Percentiles rank a stretch among this genome's conserved stretches.
These are phyloP conservation scores for Oenanthe javanica DNA, from an alignment of 140 eudicot species.

Conservation along the genomic window DNA sequence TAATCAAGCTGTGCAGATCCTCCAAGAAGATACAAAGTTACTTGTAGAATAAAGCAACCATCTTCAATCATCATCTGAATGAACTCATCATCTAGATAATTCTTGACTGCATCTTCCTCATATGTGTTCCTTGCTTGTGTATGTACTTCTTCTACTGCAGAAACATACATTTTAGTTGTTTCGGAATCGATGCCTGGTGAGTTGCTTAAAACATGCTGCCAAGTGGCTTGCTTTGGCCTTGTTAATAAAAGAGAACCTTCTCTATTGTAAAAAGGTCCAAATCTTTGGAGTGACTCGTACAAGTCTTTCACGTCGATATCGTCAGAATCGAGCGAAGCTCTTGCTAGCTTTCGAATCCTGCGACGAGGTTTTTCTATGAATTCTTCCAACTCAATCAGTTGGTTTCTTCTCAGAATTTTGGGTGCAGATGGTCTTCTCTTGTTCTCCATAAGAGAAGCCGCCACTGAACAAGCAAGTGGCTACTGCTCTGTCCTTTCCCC, in stretches of 20 bases:
- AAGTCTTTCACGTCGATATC: background rate
- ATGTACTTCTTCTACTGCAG: background rate
- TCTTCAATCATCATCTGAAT: slow-evolving; percentile 9
- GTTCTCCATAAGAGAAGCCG: background rate
- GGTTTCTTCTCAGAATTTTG: slow-evolving; percentile 2
- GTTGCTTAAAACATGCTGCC: background rate
- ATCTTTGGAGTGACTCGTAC: background rate
- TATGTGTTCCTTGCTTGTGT: background rate
- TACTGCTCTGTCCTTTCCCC: background rate
- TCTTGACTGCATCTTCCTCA: slow-evolving; percentile 6
- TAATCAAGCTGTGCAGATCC: slow-evolving; percentile 1
- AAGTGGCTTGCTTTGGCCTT: background rate
- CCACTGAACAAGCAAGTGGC: background rate
- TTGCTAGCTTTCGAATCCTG: slow-evolving; percentile 5
- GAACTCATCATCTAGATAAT: slow-evolving; percentile 4
- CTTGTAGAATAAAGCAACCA: slow-evolving; percentile 9
- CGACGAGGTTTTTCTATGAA: slow-evolving; percentile 4
- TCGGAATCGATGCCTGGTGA: background rate
- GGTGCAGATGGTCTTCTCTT: background rate
- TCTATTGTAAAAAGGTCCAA: slow-evolving; percentile 1
- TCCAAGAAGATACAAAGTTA: slow-evolving; percentile 4
- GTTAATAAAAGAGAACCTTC: background rate
- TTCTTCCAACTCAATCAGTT: background rate
- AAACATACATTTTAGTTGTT: background rate
- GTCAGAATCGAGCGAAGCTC: slow-evolving; percentile 7